These are phyloP conservation scores for Papiliotrema fonsecae DNA, from an alignment of 1,284 basidiomycete genomes.

Conservation along the genomic window DNA sequence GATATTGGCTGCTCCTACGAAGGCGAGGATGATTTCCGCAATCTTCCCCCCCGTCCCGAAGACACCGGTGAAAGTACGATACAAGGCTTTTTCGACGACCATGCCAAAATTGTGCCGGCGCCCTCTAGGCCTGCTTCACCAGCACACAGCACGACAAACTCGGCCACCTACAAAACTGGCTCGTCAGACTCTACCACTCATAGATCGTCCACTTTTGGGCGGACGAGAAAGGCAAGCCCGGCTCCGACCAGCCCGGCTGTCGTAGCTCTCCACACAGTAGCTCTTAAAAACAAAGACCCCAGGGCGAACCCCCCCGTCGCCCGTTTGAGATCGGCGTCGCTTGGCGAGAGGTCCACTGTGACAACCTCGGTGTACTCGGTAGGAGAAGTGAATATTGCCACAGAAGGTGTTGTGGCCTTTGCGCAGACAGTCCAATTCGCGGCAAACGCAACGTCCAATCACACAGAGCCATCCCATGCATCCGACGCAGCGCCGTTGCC, in stretches of 20 bases:
- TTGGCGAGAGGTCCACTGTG: neutral
- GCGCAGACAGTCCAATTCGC: neutral
- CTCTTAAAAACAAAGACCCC: neutral
- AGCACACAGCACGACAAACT: neutral
- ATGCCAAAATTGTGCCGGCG: neutral
- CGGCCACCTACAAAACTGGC: neutral
- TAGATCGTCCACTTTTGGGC: neutral
- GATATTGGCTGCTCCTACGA: neutral
- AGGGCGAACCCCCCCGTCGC: neutral
- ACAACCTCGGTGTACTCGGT: neutral
- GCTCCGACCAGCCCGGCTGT: neutral
- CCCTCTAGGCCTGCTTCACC: neutral
- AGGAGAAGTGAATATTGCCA: neutral
- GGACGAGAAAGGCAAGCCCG: neutral
- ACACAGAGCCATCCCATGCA: neutral
- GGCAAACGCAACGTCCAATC: neutral
- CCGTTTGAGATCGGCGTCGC: neutral
- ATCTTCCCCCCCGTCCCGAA: neutral
- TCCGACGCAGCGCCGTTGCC: neutral
- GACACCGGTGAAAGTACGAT: neutral
- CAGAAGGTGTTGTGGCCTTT: neutral
- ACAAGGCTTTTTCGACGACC: neutral
- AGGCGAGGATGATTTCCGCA: neutral
- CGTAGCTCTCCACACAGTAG: neutral
- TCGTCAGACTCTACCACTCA: neutral